Percentiles rank a stretch among this genome's conserved stretches.
Evolutionary conservation across 495 filamentous ascomycete genomes (phyloP).

Genomic region (Tricharina praecox): DNA sequence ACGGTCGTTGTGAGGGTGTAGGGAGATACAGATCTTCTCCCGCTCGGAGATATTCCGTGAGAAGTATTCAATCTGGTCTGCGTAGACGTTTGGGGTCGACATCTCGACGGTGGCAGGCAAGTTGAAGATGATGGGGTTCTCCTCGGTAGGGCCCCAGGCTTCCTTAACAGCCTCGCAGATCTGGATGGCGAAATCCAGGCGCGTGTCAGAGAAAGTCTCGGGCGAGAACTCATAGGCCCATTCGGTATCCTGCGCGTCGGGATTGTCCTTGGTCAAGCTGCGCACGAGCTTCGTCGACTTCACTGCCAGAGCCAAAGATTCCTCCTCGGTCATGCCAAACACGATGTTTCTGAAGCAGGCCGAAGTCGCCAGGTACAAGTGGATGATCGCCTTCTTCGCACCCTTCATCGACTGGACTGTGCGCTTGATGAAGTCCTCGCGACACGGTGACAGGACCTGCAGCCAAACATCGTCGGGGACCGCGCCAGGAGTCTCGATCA

Average conservation of each 20-base stretch:
- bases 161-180: conserved; percentile 90
- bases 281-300: conserved; percentile 72
- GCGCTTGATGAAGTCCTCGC: conserved; percentile 76
- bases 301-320: conserved; percentile 70
- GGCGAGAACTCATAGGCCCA: conserved; percentile 96
- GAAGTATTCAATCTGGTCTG: conserved; percentile 95
- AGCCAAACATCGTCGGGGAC: conserved; percentile 90
- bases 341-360: conserved; percentile 81
- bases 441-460: conserved; percentile 85
- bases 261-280: conserved; percentile 90
- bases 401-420: conserved; percentile 84
- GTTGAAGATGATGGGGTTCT: conserved; percentile 92
- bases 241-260: conserved; percentile 52
- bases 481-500: conserved; percentile 72
- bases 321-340: conserved; percentile 68
- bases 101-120: conserved; percentile 93
- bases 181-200: conserved; percentile 63
- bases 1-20: conserved; percentile 89
- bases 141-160: conserved; percentile 72
- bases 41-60: conserved; percentile 63
- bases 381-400: conserved; percentile 86
- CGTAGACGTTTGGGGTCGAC: conserved; percentile 89
- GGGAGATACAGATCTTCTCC: conserved; percentile 63
- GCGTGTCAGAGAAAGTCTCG: conserved; percentile 87
- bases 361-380: conserved; percentile 91